phyloP scores from a whole-genome alignment of 2,329 filamentous ascomycete species.

The Ophiocordyceps camponoti-saundersi region DNA sequence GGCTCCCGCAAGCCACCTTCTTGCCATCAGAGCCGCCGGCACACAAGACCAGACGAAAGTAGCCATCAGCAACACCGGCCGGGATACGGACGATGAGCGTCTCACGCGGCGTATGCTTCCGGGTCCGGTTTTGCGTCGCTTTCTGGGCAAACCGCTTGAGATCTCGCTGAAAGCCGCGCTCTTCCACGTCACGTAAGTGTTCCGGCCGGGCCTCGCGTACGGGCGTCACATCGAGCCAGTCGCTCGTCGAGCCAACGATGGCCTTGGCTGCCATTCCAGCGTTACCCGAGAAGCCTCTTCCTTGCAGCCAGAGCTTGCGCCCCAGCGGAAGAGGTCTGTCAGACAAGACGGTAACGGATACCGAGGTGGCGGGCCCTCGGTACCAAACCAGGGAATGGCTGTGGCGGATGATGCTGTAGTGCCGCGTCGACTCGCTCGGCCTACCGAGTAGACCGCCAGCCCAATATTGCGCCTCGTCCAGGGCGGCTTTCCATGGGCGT shows the following conservation, averaged over 20 bases:
- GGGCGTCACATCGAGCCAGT: slow-evolving; percentile 55
- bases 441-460: slow-evolving; percentile 47
- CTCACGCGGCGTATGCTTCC: slow-evolving; percentile 37
- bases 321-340: slow-evolving; percentile 36
- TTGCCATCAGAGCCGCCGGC: slow-evolving; percentile 19
- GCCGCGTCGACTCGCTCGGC: slow-evolving; percentile 46
- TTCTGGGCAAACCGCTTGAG: slow-evolving; percentile 46
- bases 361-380: slow-evolving; percentile 43
- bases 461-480: slow-evolving; percentile 45
- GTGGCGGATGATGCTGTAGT: slow-evolving; percentile 51
- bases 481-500: slow-evolving; percentile 26
- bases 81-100: slow-evolving; percentile 50
- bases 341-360: slow-evolving; percentile 47
- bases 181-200: slow-evolving; percentile 37
- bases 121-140: slow-evolving; percentile 20
- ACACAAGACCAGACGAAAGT: slow-evolving; percentile 51
- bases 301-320: slow-evolving; percentile 50
- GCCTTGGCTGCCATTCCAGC: slow-evolving; percentile 51
- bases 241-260: slow-evolving; percentile 37
- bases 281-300: slow-evolving; percentile 50
- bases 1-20: slow-evolving; percentile 46
- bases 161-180: slow-evolving; percentile 52
- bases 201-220: slow-evolving; percentile 23
- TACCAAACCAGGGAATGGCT: slow-evolving; percentile 49
- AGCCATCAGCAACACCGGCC: slow-evolving; percentile 44